A percentile compares a stretch with the other conserved stretches of the same genome.
Evolutionary conservation across 2,329 filamentous ascomycete species (phyloP).

Genomic region (Ramularia endophylla): DNA sequence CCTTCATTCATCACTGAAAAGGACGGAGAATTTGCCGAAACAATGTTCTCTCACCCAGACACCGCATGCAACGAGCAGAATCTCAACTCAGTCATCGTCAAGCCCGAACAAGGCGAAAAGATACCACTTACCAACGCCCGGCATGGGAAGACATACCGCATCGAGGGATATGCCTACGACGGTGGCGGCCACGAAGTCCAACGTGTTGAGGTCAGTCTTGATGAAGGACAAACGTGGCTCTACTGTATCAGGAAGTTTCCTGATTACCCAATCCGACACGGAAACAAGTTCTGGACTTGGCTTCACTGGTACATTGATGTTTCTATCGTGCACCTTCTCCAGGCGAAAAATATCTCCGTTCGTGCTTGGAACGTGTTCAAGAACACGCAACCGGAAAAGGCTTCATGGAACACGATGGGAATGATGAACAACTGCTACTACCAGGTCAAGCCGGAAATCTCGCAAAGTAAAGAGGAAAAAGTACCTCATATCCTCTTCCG

Average conservation of each 20-base stretch:
- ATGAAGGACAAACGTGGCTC: conserved; percentile 44
- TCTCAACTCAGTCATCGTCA: conserved; percentile 44
- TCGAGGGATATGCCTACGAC: conserved; percentile 46
- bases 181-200: conserved; percentile 47
- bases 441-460: no score
- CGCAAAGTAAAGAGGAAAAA: no score
- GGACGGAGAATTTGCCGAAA: conserved; percentile 43
- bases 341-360: no score
- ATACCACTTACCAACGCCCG: conserved; percentile 35
- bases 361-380: no score
- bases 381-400: no score
- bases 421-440: no score
- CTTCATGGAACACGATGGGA: no score
- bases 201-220: conserved; percentile 45
- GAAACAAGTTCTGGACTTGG: conserved; percentile 52
- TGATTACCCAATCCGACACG: conserved; percentile 45
- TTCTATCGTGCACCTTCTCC: no score
- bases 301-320: conserved; percentile 47
- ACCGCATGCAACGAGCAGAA: conserved; percentile 47
- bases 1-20: conserved; percentile 46
- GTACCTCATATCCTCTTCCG: no score
- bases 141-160: conserved; percentile 38
- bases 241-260: conserved; percentile 47
- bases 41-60: conserved; percentile 45
- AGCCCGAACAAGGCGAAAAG: conserved; percentile 42